Evolutionary conservation across 768 basidiomycete species (phyloP).

Genomic region (Pleurotus sapidus): DNA sequence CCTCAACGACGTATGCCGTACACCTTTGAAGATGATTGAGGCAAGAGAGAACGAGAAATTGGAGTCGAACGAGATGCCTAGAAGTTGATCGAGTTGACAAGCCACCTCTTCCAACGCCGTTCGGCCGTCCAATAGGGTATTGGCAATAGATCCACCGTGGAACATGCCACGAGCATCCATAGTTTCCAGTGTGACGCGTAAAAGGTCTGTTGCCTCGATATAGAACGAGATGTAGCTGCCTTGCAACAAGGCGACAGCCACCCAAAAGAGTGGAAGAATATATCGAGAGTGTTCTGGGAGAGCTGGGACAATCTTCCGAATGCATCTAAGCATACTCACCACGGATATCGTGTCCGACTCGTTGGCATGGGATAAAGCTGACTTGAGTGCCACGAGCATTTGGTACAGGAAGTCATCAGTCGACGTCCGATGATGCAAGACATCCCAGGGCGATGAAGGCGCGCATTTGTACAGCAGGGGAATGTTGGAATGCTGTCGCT

Average conservation of each 20-base stretch:
- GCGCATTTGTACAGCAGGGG: conserved; percentile 83
- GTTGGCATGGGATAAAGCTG: conserved; percentile 63
- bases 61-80: conserved; percentile 73
- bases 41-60: conserved; percentile 83
- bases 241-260: conserved; percentile 81
- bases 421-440: conserved; percentile 82
- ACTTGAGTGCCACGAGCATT: conserved; percentile 84
- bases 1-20: conserved; percentile 64
- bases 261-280: conserved; percentile 77
- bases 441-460: conserved; percentile 82
- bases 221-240: conserved; percentile 71
- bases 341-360: conserved; percentile 70
- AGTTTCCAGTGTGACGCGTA: conserved; percentile 61
- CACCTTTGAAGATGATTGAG: conserved; percentile 82
- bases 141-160: conserved; percentile 46
- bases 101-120: conserved; percentile 63
- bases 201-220: conserved; percentile 63
- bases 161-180: conserved; percentile 64
- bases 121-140: conserved; percentile 63
- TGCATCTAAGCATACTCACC: conserved; percentile 86
- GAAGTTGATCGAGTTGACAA: conserved; percentile 66
- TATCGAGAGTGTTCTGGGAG: conserved; percentile 70
- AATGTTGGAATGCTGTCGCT: conserved; percentile 86
- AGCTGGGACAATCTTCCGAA: conserved; percentile 73
- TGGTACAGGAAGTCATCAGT: conserved; percentile 94